Conservation (phyloP, 1,284 basidiomycete species). For the Cryptococcus wingfieldii region DNA sequence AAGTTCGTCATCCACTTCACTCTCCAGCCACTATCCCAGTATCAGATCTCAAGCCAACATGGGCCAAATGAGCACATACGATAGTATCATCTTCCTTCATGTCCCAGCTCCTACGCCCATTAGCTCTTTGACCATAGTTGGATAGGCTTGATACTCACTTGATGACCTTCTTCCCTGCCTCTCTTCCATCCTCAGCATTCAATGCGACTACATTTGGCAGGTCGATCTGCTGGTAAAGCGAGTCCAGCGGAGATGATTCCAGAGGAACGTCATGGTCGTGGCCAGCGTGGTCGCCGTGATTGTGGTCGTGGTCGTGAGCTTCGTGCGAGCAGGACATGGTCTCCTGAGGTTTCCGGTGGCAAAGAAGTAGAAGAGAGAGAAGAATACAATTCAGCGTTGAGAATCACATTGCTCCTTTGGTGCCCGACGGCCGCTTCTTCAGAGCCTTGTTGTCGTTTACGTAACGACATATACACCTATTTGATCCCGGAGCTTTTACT, state of each 20-base stretch:
- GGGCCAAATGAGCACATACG: conserved; percentile 19
- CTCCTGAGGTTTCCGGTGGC: neutral
- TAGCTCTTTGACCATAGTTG: neutral
- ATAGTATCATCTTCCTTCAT: conserved; percentile 40
- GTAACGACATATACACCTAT: no score
- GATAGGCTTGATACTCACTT: conserved; percentile 32
- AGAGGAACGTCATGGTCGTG: conserved; percentile 46
- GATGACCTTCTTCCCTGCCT: conserved; percentile 43
- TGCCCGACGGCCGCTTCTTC: no score
- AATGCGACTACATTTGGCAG: conserved; percentile 44
- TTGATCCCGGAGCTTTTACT: conserved; percentile 5
- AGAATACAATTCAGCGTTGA: neutral
- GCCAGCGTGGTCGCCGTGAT: conserved; percentile 18
- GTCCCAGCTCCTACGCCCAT: conserved; percentile 29
- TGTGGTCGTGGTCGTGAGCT: neutral
- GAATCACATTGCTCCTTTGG: neutral
- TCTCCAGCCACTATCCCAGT: conserved; percentile 28
- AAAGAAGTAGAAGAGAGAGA: neutral
- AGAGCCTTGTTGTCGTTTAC: no score
- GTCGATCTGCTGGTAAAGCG: conserved; percentile 41
- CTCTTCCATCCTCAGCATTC: conserved; percentile 43
- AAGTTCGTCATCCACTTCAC: conserved; percentile 46
- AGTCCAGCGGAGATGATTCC: conserved; percentile 39
- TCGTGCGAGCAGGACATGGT: conserved; percentile 1
- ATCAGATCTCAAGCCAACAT: neutral